Evolutionary conservation across 768 basidiomycete genomes (phyloP).

Genomic region (Auricularia sp.): DNA sequence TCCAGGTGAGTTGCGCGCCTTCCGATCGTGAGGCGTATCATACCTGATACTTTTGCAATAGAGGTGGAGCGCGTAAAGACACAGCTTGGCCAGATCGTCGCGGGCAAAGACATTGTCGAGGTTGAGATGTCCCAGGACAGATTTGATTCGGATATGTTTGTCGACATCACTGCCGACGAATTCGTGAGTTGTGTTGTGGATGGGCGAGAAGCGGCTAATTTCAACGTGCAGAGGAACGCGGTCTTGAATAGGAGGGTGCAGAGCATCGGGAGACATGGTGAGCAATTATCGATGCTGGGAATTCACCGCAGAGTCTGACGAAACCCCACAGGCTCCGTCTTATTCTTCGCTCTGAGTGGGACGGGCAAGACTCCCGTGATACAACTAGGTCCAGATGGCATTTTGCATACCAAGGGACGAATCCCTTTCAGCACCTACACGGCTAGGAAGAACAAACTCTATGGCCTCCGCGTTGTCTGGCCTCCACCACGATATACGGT

Average conservation of each 20-base stretch:
- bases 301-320: too few species aligned
- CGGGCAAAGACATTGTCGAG: too few species aligned
- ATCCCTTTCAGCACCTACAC: neutral
- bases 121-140: too few species aligned
- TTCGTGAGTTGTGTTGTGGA: too few species aligned
- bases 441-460: neutral
- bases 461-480: too few species aligned
- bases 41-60: neutral
- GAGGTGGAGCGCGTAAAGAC: neutral
- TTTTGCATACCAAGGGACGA: neutral
- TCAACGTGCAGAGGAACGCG: too few species aligned
- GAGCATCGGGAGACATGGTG: too few species aligned
- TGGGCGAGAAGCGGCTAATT: too few species aligned
- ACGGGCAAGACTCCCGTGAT: neutral
- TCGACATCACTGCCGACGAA: too few species aligned
- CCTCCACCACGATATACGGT: neutral
- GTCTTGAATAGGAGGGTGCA: too few species aligned
- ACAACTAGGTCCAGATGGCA: neutral
- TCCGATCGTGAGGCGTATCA: neutral
- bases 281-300: too few species aligned
- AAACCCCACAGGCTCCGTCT: neutral
- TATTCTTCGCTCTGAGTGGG: neutral
- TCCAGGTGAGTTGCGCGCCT: neutral
- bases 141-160: too few species aligned
- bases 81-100: neutral